Evolutionary conservation across 2,329 filamentous ascomycete species (phyloP), one percentile per base, ranked within the genome.

Genomic region (Daldinia sp.): DNA sequence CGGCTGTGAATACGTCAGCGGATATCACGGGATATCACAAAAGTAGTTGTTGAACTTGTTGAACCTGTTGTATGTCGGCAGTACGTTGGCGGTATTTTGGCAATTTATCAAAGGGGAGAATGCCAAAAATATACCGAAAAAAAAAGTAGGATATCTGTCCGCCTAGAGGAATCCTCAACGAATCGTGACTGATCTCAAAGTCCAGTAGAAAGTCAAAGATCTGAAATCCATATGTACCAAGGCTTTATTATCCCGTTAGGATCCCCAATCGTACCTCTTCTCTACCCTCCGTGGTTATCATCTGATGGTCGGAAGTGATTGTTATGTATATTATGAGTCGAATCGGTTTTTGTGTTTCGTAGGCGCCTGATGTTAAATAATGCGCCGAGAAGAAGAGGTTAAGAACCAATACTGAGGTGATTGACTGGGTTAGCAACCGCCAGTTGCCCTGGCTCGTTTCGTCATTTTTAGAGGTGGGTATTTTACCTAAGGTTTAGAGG

Each of bases 401-500:
- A 7, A 37, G 37, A 10, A 23, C 6, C 20, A 54, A 35, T n/a
- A 28, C 35, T 37, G 30, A 53, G 33, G 50, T 54, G 28, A 37
- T 30, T 37, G 30, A 23, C 20, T 23, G 20, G 20, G 20, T 54
- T 54, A 54, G 30, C 4, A 37, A 54, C n/a, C 20, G 10, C n/a
- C 35, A 30, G 39, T 48, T 60, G 39, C 55, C 44, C 57, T 33
- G 30, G 48, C 50, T 58, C 55, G 33, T 67, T 66, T 63, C 64
- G 67, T 70, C 67, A 70, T 70, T 64, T 42, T 2, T 35, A 48
- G 6, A 44, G 62, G 23, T 51, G 46, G 46, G 18, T 51, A 51
- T 33, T 50, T 50, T 15, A 26, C 10, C 20, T 46, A 46, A 26
- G 23, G 20, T 26, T 26, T 26, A 46, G 30, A 6, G 10, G 12